These are phyloP conservation scores for Hericium erinaceus DNA, from an alignment of 768 basidiomycete genomes.

Conservation along the genomic window DNA sequence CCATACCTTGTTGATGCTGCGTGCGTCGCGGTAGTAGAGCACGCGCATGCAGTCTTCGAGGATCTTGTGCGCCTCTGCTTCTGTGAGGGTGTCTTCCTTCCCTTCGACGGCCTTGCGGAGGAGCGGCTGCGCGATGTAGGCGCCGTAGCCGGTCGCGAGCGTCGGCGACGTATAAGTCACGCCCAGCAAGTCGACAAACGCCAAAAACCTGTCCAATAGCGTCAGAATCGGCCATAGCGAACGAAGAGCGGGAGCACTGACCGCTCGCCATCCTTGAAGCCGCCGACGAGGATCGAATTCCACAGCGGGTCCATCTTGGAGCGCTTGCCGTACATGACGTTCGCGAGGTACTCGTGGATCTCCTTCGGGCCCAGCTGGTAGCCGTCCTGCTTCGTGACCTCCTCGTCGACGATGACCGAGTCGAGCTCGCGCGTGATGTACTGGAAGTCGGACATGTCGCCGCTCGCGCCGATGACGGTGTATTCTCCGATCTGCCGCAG, in stretches of 20 bases:
- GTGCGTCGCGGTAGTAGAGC: slow-evolving; percentile 91
- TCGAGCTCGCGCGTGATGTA: slow-evolving; percentile 78
- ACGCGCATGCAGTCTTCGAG: slow-evolving; percentile 85
- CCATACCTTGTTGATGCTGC: slow-evolving; percentile 88
- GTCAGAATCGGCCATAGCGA: neutral
- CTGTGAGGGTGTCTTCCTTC: slow-evolving; percentile 60
- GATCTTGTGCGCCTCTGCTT: slow-evolving; percentile 70
- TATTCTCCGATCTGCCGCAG: slow-evolving; percentile 75
- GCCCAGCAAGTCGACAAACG: slow-evolving; percentile 93
- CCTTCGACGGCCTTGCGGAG: slow-evolving; percentile 88
- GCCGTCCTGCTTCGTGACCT: slow-evolving; percentile 75
- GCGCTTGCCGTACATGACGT: slow-evolving; percentile 84
- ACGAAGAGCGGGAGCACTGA: slow-evolving; percentile 22
- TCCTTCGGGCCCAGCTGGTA: slow-evolving; percentile 79
- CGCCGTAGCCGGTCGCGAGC: slow-evolving; percentile 91
- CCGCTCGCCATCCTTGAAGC: slow-evolving; percentile 79
- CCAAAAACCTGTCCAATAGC: slow-evolving; percentile 59
- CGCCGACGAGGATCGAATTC: slow-evolving; percentile 92
- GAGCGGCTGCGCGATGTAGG: slow-evolving; percentile 87
- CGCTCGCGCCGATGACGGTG: slow-evolving; percentile 86
- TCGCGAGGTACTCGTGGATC: slow-evolving; percentile 86
- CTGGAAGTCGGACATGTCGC: slow-evolving; percentile 98
- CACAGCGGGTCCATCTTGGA: slow-evolving; percentile 90
- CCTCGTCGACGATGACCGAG: slow-evolving; percentile 56
- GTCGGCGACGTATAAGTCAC: slow-evolving; percentile 92